These are phyloP conservation scores for Fusarium austroafricanum DNA, from an alignment of 2,329 filamentous ascomycete species.

Conservation along the genomic window DNA sequence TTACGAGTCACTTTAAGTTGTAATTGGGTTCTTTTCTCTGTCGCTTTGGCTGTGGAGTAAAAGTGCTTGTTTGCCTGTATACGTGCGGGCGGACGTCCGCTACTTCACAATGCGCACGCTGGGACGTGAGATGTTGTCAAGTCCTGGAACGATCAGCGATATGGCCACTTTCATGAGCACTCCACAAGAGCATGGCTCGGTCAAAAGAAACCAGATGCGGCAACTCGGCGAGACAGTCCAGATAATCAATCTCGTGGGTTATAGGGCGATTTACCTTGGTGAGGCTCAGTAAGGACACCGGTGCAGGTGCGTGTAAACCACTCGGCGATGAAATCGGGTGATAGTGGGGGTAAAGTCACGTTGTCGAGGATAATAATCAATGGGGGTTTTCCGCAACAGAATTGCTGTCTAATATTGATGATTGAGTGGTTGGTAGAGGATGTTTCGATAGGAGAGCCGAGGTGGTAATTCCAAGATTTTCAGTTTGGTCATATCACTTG, in stretches of 20 bases:
- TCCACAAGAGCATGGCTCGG: constrained; percentile 12
- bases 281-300: constrained; percentile 22
- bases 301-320: constrained; percentile 30
- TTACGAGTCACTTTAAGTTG: constrained; percentile 27
- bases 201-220: constrained; percentile 11
- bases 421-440: constrained; percentile 3
- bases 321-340: constrained; percentile 41
- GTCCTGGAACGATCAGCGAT: constrained; percentile 25
- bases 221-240: constrained; percentile 17
- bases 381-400: constrained; percentile 6
- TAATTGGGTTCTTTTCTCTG: neutral
- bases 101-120: constrained; percentile 9
- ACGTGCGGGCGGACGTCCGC: neutral
- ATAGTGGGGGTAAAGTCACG: constrained; percentile 46
- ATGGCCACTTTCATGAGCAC: constrained; percentile 32
- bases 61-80: neutral
- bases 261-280: constrained; percentile 27
- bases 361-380: constrained; percentile 34
- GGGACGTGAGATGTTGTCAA: constrained; percentile 27
- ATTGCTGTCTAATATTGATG: constrained; percentile 24
- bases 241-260: constrained; percentile 8
- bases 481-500: constrained; percentile 1
- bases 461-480: constrained; percentile 7
- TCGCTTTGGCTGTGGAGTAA: constrained; percentile 12
- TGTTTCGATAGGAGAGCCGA: constrained; percentile 11